Evolutionary conservation across 257 asterid species (phyloP).

Genomic region (Gentiana straminea): DNA sequence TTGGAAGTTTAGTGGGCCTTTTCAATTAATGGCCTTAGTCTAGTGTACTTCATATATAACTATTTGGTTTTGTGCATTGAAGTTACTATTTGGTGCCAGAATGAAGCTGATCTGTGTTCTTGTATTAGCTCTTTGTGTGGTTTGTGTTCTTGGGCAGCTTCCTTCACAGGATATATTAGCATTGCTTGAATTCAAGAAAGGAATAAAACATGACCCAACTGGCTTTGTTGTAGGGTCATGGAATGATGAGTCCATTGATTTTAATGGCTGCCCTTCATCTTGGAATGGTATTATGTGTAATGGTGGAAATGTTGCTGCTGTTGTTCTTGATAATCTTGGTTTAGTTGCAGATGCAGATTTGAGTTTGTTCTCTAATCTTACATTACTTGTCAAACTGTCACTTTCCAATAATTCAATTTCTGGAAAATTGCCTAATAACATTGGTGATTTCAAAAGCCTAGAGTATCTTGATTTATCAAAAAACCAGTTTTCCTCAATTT

Average conservation of each 20-base stretch:
- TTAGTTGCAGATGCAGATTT: constrained; percentile 66
- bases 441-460: constrained; percentile 61
- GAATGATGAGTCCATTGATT: constrained; percentile 95
- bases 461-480: constrained; percentile 72
- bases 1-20: not conserved
- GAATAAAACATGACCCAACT: constrained; percentile 82
- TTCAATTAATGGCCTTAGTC: not conserved
- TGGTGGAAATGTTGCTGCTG: constrained; percentile 92
- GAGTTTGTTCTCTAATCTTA: constrained; percentile 62
- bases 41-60: too few relatives aligned
- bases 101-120: constrained; percentile 56
- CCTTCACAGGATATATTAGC: constrained; percentile 86
- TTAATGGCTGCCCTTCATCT: constrained; percentile 94
- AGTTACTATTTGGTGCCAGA: constrained; percentile 16
- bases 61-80: not conserved
- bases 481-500: constrained; percentile 50
- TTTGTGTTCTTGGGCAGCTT: constrained; percentile 61
- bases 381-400: constrained; percentile 86
- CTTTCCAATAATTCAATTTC: constrained; percentile 70
- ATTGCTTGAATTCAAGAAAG: constrained; percentile 87
- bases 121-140: constrained; percentile 34
- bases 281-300: constrained; percentile 98
- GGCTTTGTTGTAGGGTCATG: constrained; percentile 85
- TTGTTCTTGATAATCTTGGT: constrained; percentile 73
- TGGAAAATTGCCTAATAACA: constrained; percentile 43